Evolutionary conservation across 1,139 yeast species (phyloP).

Genomic region (Geotrichum restrictum): DNA sequence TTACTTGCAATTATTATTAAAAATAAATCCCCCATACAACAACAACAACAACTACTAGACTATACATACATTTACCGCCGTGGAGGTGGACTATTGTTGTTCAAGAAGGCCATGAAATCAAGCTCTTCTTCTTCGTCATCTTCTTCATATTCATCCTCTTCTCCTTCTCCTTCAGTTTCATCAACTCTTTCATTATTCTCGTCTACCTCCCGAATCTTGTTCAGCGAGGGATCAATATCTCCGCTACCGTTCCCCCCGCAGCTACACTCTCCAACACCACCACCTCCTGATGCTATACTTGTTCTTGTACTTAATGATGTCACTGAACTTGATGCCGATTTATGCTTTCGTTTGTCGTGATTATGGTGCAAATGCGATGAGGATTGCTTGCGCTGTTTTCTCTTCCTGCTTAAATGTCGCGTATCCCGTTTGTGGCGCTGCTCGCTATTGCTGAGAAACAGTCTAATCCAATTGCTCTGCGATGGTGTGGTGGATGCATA

Average conservation of each 20-base stretch:
- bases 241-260: background rate
- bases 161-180: background rate
- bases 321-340: too few relatives aligned
- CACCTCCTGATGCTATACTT: too few relatives aligned
- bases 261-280: too few relatives aligned
- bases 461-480: slow-evolving; percentile 13
- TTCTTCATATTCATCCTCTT: too few relatives aligned
- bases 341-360: too few relatives aligned
- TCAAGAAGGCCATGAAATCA: slow-evolving; percentile 14
- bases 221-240: background rate
- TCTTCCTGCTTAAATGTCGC: background rate
- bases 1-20: too few relatives aligned
- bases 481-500: background rate
- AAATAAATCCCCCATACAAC: too few relatives aligned
- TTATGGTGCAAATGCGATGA: too few relatives aligned
- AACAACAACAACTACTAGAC: too few relatives aligned
- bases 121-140: slow-evolving; percentile 11
- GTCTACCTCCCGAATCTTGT: slow-evolving; percentile 3
- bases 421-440: slow-evolving; percentile 9
- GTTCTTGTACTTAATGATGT: too few relatives aligned
- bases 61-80: slow-evolving; percentile 4
- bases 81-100: slow-evolving; percentile 12
- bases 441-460: slow-evolving; percentile 11
- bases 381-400: background rate
- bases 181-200: background rate